Base-by-base conservation (phyloP, 2,329 filamentous ascomycete species). In the Fusarium coffeatum region DNA sequence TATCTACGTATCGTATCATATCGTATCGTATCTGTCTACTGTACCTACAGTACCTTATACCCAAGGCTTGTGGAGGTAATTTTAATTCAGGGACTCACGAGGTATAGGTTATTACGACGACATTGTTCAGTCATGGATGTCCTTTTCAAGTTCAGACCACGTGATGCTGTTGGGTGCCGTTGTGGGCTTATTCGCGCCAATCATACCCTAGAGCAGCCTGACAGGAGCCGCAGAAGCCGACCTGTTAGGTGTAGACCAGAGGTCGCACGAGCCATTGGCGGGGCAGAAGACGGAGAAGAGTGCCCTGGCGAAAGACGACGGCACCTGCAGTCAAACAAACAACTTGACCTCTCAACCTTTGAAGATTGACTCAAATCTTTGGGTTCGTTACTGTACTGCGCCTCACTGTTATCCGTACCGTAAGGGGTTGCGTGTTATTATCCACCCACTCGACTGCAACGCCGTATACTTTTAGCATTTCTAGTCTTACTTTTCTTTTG, bases 271-370 rank as follows among this genome's bases (percentile, higher is more conserved):
- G 59, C 64, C 59, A 60, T 55, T 66, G 61, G 63, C 63, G 61
- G 63, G 70, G 72, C 70, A 67, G 64, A 57, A 64, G 63, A 69
- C 59, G 64, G 70, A 64, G 60, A 54, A 51, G 58, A 64, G 46
- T 66, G 65, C 41, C 72, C 65, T 53, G 55, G 37, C 59, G 68
- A 62, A 68, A 54, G 63, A 61, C 61, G 34, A 53, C 64, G 22
- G 22, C 47, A 50, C 32, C 11, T 11, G 22, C 25, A n/a, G 42
- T 63, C 54, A 34, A 54, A 61, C 49, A 61, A 59, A 37, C 62
- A 32, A 30, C 55, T 23, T 28, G 25, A 61, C 40, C 45, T 58
- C 22, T 25, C 58, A 68, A 64, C 53, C 57, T 64, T 53, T 68
- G 48, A 57, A 69, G 58, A 72, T 71, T 62, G 58, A 64, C 51